Base-by-base conservation (phyloP, 2,329 filamentous ascomycete species). In the Cryoendolithus antarcticus region DNA sequence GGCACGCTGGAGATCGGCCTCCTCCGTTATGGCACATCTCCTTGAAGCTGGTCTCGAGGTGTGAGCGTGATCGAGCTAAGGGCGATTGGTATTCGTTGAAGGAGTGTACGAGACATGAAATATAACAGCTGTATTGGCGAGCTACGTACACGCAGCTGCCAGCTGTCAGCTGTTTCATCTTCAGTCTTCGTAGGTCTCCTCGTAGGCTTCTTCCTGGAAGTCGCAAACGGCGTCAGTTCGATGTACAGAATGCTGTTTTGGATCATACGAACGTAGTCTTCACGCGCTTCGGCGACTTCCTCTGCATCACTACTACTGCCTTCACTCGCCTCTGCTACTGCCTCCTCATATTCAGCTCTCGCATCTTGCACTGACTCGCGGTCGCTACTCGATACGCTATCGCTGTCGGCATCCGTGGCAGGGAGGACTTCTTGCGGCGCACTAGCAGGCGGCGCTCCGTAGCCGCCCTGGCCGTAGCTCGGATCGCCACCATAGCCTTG, bases 241-340 rank as follows among this genome's bases (percentile, higher is more conserved):
- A 19, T 19, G 15, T 19, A 19, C 15, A 19, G 15, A 19, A 19
- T 19, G 5, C 15, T 19, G 15, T 19, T 19, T 19, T 19, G 15
- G 15, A 19, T 19, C 15, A 19, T 19, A 19, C 15, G 15, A 19
- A 19, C 15, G 15, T 19, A 19, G 50, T 66, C 66, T 45, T 69
- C 58, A 40, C 69, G 62, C 4, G 67, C 69, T 50, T 76, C 71
- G 44, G 72, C 66, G 3, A 72, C 55, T 39, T 67, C 66, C 53
- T 75, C 63, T 3, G 61, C 53, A 43, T 71, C 70, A 44, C 69
- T 75, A 48, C 64, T 74, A 55, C 63, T 71, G 36, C 44, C 52
- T 31, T 44, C 44, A 55, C 58, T 8, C 63, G 54, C 3, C 4
- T 44, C 43, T 9, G 44, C 43, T 15, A 39, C 34, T 8, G 65